Evolutionary conservation across 331 rosid genomes (phyloP).

Genomic region (Phaseolus coccineus): DNA sequence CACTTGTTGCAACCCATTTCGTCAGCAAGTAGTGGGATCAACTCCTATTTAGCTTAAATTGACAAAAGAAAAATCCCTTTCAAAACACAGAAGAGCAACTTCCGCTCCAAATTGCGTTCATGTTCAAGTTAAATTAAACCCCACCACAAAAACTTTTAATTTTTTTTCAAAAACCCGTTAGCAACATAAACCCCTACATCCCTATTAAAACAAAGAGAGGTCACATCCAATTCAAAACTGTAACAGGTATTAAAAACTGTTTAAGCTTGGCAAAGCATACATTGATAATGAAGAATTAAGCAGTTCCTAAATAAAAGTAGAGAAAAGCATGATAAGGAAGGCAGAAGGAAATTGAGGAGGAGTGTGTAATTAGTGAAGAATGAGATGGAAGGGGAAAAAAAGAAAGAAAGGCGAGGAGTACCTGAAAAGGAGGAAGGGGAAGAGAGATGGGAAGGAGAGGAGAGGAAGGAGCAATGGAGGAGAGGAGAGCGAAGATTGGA

Average conservation of each 20-base stretch:
- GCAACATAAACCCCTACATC: background rate
- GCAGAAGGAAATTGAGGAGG: background rate
- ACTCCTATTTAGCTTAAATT: background rate
- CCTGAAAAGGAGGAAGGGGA: slow-evolving; percentile 45
- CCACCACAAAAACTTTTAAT: background rate
- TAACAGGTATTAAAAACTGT: background rate
- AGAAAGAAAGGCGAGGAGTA: slow-evolving; percentile 1
- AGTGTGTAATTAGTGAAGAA: background rate
- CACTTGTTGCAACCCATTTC: too few species aligned
- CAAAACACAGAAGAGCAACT: background rate
- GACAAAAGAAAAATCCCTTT: background rate
- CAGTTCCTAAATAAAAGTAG: background rate
- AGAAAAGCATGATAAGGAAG: background rate
- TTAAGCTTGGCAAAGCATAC: background rate
- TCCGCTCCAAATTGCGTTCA: background rate
- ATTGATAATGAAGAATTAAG: background rate
- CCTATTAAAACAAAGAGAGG: background rate
- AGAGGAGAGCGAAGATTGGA: slow-evolving; percentile 8
- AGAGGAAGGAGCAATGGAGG: slow-evolving; percentile 46
- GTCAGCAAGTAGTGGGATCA: background rate
- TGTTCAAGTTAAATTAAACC: background rate
- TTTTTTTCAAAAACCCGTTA: too few species aligned
- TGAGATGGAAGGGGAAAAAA: background rate
- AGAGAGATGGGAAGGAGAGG: slow-evolving; percentile 44
- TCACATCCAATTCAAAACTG: background rate